Evolutionary conservation across 2,329 filamentous ascomycete genomes (phyloP).

Genomic region (Nemania sp.): DNA sequence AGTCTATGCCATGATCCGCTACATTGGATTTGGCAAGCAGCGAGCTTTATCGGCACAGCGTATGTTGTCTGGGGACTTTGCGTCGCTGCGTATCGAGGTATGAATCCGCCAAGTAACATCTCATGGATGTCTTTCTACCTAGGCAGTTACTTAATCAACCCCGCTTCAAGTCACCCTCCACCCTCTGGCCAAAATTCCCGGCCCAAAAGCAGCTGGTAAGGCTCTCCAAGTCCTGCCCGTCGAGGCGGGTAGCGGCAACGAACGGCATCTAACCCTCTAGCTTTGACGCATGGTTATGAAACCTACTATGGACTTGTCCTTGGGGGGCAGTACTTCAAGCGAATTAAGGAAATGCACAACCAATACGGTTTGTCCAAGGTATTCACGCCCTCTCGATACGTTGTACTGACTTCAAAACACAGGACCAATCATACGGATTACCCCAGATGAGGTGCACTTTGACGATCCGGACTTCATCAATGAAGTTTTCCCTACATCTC

Average conservation of each 20-base stretch:
- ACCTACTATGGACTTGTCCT: constrained; percentile 43
- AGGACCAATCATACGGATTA: constrained; percentile 20
- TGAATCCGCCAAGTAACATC: background rate
- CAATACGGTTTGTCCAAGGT: constrained; percentile 37
- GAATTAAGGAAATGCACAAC: constrained; percentile 41
- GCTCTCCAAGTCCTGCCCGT: background rate
- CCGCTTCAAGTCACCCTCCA: background rate
- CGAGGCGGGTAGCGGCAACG: background rate
- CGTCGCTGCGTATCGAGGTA: constrained; percentile 1
- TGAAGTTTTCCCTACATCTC: background rate
- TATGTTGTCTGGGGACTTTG: constrained; percentile 1
- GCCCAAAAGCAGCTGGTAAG: constrained; percentile 3
- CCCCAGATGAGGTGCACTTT: constrained; percentile 19
- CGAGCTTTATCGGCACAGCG: background rate
- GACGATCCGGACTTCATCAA: constrained; percentile 20
- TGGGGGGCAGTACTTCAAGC: constrained; percentile 40
- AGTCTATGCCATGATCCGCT: background rate
- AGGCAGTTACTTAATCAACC: background rate
- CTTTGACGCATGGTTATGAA: constrained; percentile 40
- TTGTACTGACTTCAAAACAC: background rate
- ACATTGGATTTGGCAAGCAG: background rate
- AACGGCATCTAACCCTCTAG: constrained; percentile 17
- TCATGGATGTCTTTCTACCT: background rate
- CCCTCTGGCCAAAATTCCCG: background rate
- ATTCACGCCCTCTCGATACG: background rate